Base-by-base conservation (phyloP, 164 flowering plant species). In the Akebia trifoliata region DNA sequence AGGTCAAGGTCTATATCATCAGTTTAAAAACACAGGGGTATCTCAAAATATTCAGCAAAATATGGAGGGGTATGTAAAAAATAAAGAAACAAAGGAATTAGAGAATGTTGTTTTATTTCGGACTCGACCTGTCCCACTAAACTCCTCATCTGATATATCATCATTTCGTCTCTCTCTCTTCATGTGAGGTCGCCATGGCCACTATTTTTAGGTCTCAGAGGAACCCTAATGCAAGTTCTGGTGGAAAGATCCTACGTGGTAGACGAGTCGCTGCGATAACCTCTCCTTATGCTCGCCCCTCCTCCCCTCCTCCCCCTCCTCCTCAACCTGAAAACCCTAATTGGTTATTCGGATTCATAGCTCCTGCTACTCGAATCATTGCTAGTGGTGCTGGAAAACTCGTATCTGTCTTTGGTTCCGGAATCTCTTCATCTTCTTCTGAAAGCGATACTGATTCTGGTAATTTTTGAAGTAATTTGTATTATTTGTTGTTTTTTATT, bases 331-430 rank as follows among this genome's bases (percentile, higher is more conserved):
- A 56, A 56, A 72, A 47, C 71, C 78, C 76, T 69, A 77, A 61
- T 49, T 77, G 84, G 81, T 24, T 79, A 28, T 43, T 70, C n/a
- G 64, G 68, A 30, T 36, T 75, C 60, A 39, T 75, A 28, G 22
- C 64, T 15, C 68, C 80, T 0, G 78, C 82, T 6, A 51, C 82
- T 50, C 68, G 76, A 1, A 42, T 56, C 39, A 61, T 82, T 36
- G 77, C 70, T 25, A 37, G 54, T 11, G 82, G 84, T 31, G 82
- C 82, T 14, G 87, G 84, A 1, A 81, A 75, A 56, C 49, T 81
- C 18, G 22, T 79, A 38, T 74, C 86, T 14, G 77, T 78, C 25
- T 74, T 78, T 31, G 64, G 72, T 22, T 54, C 77, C 12, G 65
- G 70, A 21, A 47, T 58, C 40, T 64, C 74, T 21, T 37, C 59